Percentiles rank a stretch among this genome's conserved stretches.
Evolutionary conservation across 1,284 basidiomycete species (phyloP).

Genomic region (Cryptococcus hybrid): DNA sequence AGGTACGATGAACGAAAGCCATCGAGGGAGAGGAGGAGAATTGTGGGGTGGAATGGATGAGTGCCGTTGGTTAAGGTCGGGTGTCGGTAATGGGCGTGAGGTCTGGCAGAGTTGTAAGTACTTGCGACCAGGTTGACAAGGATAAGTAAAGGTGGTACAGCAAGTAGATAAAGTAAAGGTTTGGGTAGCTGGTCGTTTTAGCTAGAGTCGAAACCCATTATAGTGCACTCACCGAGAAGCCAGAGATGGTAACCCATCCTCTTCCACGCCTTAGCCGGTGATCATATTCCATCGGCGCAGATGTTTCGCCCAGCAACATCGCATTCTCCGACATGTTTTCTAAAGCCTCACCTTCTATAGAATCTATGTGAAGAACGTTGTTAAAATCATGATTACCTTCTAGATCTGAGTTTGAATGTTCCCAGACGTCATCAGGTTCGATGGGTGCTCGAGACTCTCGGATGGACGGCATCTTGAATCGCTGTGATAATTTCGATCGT

Average conservation of each 20-base stretch:
- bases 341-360: no score
- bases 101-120: constrained; percentile 7
- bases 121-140: constrained; percentile 1
- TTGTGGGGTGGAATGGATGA: constrained; percentile 28
- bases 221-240: constrained; percentile 9
- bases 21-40: constrained; percentile 31
- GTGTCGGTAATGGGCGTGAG: neutral
- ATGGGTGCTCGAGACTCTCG: no score
- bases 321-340: no score
- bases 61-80: constrained; percentile 25
- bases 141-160: constrained; percentile 7
- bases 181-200: constrained; percentile 13
- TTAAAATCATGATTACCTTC: no score
- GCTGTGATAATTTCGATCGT: no score
- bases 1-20: constrained; percentile 35
- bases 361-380: no score
- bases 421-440: no score
- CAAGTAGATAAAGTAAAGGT: constrained; percentile 14
- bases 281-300: no score
- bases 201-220: no score
- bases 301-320: no score
- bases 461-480: no score
- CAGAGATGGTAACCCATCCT: constrained; percentile 11
- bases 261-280: neutral
- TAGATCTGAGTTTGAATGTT: no score